Evolutionary conservation across 768 basidiomycete species (phyloP), one percentile per base, ranked within the genome.

Genomic region (Auricularia heimuer): DNA sequence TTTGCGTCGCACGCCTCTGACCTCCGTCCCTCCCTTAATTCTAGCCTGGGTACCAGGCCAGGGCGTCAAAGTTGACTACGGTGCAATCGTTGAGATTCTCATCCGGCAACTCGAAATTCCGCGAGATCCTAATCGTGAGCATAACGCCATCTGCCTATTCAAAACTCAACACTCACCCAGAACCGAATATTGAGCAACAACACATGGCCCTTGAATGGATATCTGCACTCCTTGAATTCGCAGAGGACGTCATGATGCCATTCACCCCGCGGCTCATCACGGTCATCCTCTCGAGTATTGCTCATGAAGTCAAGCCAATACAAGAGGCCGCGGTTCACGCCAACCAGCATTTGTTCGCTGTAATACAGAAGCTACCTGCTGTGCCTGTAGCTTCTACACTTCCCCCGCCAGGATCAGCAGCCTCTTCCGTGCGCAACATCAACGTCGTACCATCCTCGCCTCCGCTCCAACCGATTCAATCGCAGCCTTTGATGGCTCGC

Each of bases 131-230:
- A 42, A 42, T 42, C 39, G 39, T 42, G 39, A 14, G 39, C 12
- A 42, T 42, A 7, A 51, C 21, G 47, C 21, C 3, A 51, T 18
- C 11, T 51, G 14, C 6, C 47, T 51, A 12, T 18, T 8, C 10
- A 18, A 6, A 18, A 18, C 18, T 16, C 0, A 16, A 11, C 14
- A 12, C 47, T 51, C 47, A 1, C 11, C 6, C 21, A 51, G 62
- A 68, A 94, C 97, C 98, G 70, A 91, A 93, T 67, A 94, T 96
- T 72, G 91, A 96, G 35, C 94, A 97, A 68, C 93, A 97, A 70
- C 92, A 91, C 0, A 95, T 91, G 0, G 92, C 94, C n/a, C 81
- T 99, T 16, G 81, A 84, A 66, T 99, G 97, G 97, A 79, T 99
- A 29, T 85, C 91, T 4, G 92, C 94, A 68, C 94, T 98, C 76